A percentile compares a stretch with the other conserved stretches of the same genome.
These are phyloP conservation scores for Myriangium duriaei DNA, from an alignment of 2,329 filamentous ascomycete species.

Conservation along the genomic window DNA sequence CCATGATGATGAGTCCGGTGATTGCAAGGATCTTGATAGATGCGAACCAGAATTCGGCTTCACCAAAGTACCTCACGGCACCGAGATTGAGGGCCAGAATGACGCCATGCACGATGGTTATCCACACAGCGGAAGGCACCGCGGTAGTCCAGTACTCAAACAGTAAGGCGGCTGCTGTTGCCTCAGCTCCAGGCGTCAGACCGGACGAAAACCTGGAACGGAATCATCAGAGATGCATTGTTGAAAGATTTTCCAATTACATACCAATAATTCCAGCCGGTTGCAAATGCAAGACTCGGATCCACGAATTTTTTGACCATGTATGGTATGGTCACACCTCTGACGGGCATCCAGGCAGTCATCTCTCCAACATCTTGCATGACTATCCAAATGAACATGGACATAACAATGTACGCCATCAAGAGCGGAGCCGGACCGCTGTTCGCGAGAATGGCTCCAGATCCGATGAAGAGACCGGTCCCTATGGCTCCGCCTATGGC, in stretches of 20 bases:
- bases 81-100: constrained; percentile 35
- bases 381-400: constrained; percentile 29
- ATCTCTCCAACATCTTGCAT: constrained; percentile 41
- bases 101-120: constrained; percentile 24
- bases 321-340: constrained; percentile 38
- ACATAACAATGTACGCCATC: constrained; percentile 28
- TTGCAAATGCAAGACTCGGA: constrained; percentile 32
- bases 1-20: constrained; percentile 38
- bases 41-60: constrained; percentile 42
- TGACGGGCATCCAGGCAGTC: constrained; percentile 46
- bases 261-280: constrained; percentile 33
- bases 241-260: constrained; percentile 29
- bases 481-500: constrained; percentile 17
- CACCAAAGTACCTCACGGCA: constrained; percentile 38
- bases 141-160: constrained; percentile 25
- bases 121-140: constrained; percentile 30
- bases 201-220: constrained; percentile 25
- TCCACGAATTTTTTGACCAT: constrained; percentile 34
- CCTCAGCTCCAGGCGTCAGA: constrained; percentile 24
- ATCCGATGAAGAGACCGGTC: constrained; percentile 27
- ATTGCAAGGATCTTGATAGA: constrained; percentile 39
- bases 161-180: constrained; percentile 24
- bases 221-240: no score
- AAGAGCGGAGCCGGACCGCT: constrained; percentile 32
- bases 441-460: constrained; percentile 24